Evolutionary conservation across 1,284 basidiomycete species (phyloP), one percentile per base, ranked within the genome.

Genomic region (Trichosporon faecale): DNA sequence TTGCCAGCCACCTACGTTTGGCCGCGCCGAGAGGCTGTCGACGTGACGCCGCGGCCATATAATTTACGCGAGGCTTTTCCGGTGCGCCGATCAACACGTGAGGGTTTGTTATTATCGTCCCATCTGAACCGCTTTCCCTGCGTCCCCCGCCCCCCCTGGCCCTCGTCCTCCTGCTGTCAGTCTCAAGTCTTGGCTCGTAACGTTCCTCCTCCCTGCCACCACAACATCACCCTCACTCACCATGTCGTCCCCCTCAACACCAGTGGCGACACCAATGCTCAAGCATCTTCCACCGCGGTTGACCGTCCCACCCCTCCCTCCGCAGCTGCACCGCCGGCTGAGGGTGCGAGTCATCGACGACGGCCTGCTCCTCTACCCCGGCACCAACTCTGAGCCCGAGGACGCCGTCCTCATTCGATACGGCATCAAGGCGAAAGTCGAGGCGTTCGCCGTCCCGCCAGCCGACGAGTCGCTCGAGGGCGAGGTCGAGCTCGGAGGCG

Each of bases 241-340:
- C 61, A 64, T 64, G 63, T 37, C 63, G 35, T 44, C 37, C 21
- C 63, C 35, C 23, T 25, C 33, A 27, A 37, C 63, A 25, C 35
- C 63, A 14, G 35, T 64, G 63, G 63, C 35, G n/a, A 65, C 71
- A 9, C 65, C 71, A 14, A 25, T 57, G 14, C 67, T 61, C 27
- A 70, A 68, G n/a, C 60, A 74, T 23, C 77, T 82, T 2, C 80
- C 80, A 0, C 76, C 79, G 0, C 75, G 79, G 31, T 76, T 80
- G 61, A 77, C 76, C 2, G 79, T 84, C 9, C 82, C 82, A 14
- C 81, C 82, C 0, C 67, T 80, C 2, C 82, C 82, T 1, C 79
- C 78, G 0, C 70, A 74, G 1, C 76, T 83, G 16, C 79, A 84
- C 66, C 76, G 79, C 16, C 75, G 73, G 11, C 73, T 84, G 2